phyloP scores from a whole-genome alignment of 345 rosid species.

The Toxicodendron radicans region DNA sequence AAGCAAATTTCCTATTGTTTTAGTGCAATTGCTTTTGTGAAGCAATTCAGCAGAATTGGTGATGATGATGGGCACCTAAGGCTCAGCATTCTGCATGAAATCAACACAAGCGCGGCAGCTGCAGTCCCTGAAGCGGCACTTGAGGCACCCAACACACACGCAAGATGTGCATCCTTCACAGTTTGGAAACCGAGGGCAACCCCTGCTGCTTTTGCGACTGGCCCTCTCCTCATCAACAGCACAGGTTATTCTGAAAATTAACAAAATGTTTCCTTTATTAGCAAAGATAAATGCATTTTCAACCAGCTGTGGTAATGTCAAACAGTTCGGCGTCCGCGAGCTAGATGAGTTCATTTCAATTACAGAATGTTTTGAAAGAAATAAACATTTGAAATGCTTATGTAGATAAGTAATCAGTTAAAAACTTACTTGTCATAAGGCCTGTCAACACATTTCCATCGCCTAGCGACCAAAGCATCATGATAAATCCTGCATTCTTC shows the following conservation, averaged over 20 bases:
- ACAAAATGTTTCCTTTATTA: background rate
- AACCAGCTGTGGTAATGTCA: too few species aligned
- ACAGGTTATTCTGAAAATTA: conserved; percentile 34
- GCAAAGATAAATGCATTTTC: background rate
- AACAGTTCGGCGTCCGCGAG: too few species aligned
- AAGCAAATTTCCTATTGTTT: background rate
- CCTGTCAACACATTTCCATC: conserved; percentile 36
- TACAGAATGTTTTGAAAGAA: too few species aligned
- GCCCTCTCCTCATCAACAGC: conserved; percentile 33
- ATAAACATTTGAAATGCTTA: too few species aligned
- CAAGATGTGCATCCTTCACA: conserved; percentile 47
- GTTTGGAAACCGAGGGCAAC: conserved; percentile 26
- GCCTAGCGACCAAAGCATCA: conserved; percentile 24
- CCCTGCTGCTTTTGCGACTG: conserved; percentile 34
- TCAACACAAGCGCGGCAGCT: conserved; percentile 41
- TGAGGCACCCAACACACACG: conserved; percentile 48
- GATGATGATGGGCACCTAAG: conserved; percentile 13
- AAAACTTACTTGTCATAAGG: conserved; percentile 39
- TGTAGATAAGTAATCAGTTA: too few species aligned
- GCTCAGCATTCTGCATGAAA: conserved; percentile 35
- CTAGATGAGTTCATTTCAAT: background rate
- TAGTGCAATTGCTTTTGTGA: background rate
- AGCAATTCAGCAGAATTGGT: background rate
- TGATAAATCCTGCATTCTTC: conserved; percentile 40
- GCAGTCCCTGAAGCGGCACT: conserved; percentile 47